Conservation (phyloP, 2,329 filamentous ascomycete genomes). For the Cytospora mali region DNA sequence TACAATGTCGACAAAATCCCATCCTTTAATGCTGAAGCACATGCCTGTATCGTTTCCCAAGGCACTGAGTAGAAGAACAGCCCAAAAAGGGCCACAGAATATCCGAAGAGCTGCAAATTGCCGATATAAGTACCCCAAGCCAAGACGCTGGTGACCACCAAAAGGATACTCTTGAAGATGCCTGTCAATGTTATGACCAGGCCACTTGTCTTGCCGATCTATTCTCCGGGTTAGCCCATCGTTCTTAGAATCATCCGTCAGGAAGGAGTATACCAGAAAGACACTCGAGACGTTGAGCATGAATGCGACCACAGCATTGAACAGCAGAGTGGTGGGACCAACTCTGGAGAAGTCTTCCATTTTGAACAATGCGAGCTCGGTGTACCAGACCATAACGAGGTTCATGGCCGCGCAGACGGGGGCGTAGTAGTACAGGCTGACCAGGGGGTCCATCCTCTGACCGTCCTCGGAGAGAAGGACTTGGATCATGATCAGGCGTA, state of each 20-base stretch:
- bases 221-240: slow-evolving; percentile 27
- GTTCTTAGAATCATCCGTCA: not conserved
- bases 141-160: slow-evolving; percentile 74
- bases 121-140: slow-evolving; percentile 77
- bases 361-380: slow-evolving; percentile 69
- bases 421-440: slow-evolving; percentile 88
- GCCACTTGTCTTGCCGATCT: slow-evolving; percentile 88
- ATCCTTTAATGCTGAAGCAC: not conserved
- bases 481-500: slow-evolving; percentile 84
- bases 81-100: slow-evolving; percentile 66
- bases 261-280: slow-evolving; percentile 66
- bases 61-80: slow-evolving; percentile 54
- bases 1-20: not conserved
- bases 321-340: slow-evolving; percentile 62
- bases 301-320: slow-evolving; percentile 80
- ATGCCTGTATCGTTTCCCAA: not conserved
- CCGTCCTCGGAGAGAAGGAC: slow-evolving; percentile 75
- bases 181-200: slow-evolving; percentile 84
- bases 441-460: slow-evolving; percentile 84
- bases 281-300: slow-evolving; percentile 81
- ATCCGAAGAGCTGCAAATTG: slow-evolving; percentile 73
- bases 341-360: slow-evolving; percentile 66
- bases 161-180: slow-evolving; percentile 85
- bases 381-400: slow-evolving; percentile 66
- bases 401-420: slow-evolving; percentile 85